These are phyloP conservation scores for Elymus sibiricus DNA, from an alignment of 176 grass and related monocot genomes.

Conservation along the genomic window DNA sequence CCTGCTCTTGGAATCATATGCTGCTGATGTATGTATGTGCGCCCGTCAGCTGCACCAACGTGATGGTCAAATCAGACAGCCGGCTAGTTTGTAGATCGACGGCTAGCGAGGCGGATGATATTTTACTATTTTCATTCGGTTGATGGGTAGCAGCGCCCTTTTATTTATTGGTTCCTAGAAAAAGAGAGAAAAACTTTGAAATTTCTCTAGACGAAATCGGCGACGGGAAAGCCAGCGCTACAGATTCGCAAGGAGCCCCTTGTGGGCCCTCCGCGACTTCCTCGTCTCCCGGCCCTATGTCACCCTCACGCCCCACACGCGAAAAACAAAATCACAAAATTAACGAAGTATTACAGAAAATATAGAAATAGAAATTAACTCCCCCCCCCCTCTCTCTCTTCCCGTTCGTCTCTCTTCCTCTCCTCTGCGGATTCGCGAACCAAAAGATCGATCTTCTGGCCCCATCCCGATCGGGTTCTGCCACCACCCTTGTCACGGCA, in stretches of 20 bases:
- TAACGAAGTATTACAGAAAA: not conserved
- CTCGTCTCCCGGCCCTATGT: slow-evolving; percentile 17
- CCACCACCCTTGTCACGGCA: not conserved
- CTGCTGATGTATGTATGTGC: too few species aligned
- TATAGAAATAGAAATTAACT: slow-evolving; percentile 25
- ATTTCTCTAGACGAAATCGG: too few species aligned
- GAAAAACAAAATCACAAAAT: not conserved
- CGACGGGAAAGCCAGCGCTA: not conserved
- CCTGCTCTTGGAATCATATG: too few species aligned
- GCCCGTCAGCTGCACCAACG: too few species aligned
- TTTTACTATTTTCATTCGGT: too few species aligned
- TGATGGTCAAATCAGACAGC: too few species aligned
- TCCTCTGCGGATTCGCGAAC: slow-evolving; percentile 23
- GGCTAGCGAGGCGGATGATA: too few species aligned
- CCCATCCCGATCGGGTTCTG: not conserved
- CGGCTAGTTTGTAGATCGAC: too few species aligned
- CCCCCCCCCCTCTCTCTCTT: not conserved
- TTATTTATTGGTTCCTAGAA: too few species aligned
- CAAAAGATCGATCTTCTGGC: not conserved
- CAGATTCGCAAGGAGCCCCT: not conserved
- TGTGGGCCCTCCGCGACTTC: slow-evolving; percentile 31
- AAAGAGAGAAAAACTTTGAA: too few species aligned
- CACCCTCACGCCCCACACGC: not conserved
- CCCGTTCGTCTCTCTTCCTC: slow-evolving; percentile 10
- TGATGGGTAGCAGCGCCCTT: too few species aligned